Conservation (phyloP, 2,329 filamentous ascomycete species). For the Aureobasidium pullulans region DNA sequence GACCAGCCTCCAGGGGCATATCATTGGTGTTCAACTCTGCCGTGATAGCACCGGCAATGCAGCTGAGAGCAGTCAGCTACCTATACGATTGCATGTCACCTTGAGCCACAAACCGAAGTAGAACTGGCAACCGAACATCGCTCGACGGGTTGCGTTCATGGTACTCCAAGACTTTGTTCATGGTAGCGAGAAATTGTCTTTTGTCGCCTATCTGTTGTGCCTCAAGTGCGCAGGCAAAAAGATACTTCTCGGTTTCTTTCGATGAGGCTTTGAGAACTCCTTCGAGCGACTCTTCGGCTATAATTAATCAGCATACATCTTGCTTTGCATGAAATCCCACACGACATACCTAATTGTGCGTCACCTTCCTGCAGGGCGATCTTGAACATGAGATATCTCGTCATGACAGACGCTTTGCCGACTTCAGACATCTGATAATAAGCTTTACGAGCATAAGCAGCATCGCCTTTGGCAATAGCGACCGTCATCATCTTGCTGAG, state of each 20-base stretch:
- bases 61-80: constrained; percentile 24
- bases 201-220: constrained; percentile 60
- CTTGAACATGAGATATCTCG: constrained; percentile 69
- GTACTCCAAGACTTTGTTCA: constrained; percentile 55
- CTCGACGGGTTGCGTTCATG: constrained; percentile 42
- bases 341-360: constrained; percentile 31
- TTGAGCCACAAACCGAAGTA: constrained; percentile 46
- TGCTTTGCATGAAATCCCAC: background rate
- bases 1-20: constrained; percentile 21
- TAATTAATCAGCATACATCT: background rate
- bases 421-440: constrained; percentile 54
- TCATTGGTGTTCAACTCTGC: constrained; percentile 33
- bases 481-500: constrained; percentile 59
- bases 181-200: constrained; percentile 48
- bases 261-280: constrained; percentile 47
- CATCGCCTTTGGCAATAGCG: constrained; percentile 52
- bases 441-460: constrained; percentile 46
- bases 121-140: constrained; percentile 52
- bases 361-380: constrained; percentile 56
- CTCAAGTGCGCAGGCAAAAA: constrained; percentile 76
- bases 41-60: constrained; percentile 33
- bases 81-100: background rate
- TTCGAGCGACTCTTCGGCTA: constrained; percentile 55
- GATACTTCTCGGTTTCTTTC: constrained; percentile 50
- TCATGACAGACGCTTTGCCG: constrained; percentile 55